Conservation (phyloP, 768 basidiomycete species). For the Boletus coccyginus region DNA sequence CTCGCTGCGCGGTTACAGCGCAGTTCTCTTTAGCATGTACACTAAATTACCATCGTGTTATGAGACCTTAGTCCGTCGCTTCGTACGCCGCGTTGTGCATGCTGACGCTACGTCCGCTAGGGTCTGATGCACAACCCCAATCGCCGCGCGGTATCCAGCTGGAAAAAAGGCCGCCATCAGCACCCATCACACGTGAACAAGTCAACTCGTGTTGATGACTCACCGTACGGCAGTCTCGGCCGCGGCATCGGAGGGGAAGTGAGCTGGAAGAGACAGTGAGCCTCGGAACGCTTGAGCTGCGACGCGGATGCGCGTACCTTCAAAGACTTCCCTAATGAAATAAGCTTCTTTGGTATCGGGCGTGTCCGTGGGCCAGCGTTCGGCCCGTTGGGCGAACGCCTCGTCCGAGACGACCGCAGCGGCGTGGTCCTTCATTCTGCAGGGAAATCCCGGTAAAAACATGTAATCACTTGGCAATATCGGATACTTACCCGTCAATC, state of each 20-base stretch:
- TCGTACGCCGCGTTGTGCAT: constrained; percentile 94
- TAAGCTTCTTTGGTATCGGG: constrained; percentile 98
- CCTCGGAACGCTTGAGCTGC: background rate
- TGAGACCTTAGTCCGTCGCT: constrained; percentile 10
- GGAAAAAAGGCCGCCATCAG: constrained; percentile 14
- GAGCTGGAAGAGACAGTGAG: constrained; percentile 39
- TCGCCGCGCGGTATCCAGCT: constrained; percentile 95
- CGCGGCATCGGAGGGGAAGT: constrained; percentile 84
- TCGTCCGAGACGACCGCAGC: constrained; percentile 76
- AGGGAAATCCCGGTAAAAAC: background rate
- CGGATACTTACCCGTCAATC: constrained; percentile 80
- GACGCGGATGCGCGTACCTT: constrained; percentile 43
- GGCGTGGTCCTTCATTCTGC: constrained; percentile 88
- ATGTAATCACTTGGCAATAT: background rate
- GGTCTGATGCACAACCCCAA: constrained; percentile 95
- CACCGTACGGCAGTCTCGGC: constrained; percentile 90
- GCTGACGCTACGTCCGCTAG: constrained; percentile 91
- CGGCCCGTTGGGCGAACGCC: constrained; percentile 62
- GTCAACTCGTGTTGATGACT: constrained; percentile 24
- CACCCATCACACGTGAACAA: constrained; percentile 3
- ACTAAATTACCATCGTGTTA: constrained; percentile 15
- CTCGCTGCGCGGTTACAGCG: constrained; percentile 22
- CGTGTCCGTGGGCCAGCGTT: constrained; percentile 75
- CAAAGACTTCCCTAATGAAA: constrained; percentile 88
- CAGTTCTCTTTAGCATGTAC: constrained; percentile 21